phyloP scores from a whole-genome alignment of 2,329 filamentous ascomycete species.

The Sporothrix pseudoabietina region DNA sequence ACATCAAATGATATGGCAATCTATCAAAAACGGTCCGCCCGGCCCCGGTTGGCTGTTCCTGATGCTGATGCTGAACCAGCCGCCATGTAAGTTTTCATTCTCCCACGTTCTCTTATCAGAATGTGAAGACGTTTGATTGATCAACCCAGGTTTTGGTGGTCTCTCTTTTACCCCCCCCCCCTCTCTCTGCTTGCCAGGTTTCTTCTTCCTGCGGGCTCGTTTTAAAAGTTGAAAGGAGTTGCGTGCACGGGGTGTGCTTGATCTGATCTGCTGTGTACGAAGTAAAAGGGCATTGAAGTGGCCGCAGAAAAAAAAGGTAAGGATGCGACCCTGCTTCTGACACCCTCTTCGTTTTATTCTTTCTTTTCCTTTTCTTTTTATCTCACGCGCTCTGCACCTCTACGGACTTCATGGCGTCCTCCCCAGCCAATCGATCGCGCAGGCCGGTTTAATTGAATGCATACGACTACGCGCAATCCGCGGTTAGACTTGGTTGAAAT shows the following conservation, averaged over 20 bases:
- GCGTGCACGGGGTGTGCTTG: not conserved
- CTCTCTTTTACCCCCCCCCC: not conserved
- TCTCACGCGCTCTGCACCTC: not conserved
- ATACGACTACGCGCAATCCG: slow-evolving; percentile 16
- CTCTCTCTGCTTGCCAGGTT: slow-evolving; percentile 1
- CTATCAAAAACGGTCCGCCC: slow-evolving; percentile 12
- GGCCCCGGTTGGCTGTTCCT: not conserved
- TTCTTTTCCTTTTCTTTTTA: not conserved
- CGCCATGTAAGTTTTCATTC: not conserved
- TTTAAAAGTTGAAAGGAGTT: not conserved
- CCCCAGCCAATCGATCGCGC: slow-evolving; percentile 7
- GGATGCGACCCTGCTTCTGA: not conserved
- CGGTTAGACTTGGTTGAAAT: not conserved
- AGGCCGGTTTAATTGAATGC: slow-evolving; percentile 19
- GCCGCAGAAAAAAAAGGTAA: not conserved
- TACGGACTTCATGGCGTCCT: not conserved
- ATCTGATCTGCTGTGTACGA: not conserved
- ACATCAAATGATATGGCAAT: not conserved
- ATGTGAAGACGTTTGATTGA: not conserved
- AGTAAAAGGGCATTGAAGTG: no score
- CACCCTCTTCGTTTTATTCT: not conserved
- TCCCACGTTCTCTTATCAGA: not conserved
- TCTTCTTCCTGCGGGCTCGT: slow-evolving; percentile 11
- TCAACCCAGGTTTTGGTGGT: not conserved
- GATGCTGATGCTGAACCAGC: not conserved